phyloP scores from a whole-genome alignment of 1,284 basidiomycete species.

The Melampsora larici-populina region DNA sequence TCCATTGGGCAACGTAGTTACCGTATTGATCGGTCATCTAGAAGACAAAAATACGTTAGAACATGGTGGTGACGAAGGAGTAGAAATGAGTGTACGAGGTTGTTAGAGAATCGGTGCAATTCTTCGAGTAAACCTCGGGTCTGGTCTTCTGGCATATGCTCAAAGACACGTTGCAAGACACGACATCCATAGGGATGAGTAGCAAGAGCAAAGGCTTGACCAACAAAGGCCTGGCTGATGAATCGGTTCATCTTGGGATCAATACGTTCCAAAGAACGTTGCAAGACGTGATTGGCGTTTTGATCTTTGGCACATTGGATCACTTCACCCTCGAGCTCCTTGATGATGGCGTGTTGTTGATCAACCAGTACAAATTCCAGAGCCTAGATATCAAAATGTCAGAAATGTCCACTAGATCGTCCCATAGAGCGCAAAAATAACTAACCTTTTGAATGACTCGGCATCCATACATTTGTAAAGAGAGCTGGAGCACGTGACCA shows the following conservation, averaged over 20 bases:
- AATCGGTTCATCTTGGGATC: constrained; percentile 72
- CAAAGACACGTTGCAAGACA: constrained; percentile 88
- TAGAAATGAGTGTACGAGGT: constrained; percentile 55
- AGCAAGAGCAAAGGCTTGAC: constrained; percentile 77
- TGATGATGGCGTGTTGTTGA: constrained; percentile 71
- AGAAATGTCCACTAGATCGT: constrained; percentile 1
- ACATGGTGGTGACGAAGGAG: background rate
- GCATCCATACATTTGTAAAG: constrained; percentile 93
- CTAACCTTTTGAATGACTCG: constrained; percentile 57
- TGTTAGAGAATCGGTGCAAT: constrained; percentile 67
- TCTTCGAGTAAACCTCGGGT: constrained; percentile 77
- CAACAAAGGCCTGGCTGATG: constrained; percentile 68
- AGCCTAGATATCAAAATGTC: constrained; percentile 60
- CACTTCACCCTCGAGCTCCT: constrained; percentile 76
- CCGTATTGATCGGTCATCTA: constrained; percentile 56
- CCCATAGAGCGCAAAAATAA: background rate
- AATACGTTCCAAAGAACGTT: constrained; percentile 79
- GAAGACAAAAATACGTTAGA: background rate
- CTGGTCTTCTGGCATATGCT: constrained; percentile 67
- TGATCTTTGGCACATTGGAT: constrained; percentile 85
- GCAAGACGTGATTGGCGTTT: constrained; percentile 92
- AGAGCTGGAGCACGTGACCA: constrained; percentile 71
- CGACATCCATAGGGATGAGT: constrained; percentile 92
- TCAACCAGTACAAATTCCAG: constrained; percentile 74
- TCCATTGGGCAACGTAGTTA: constrained; percentile 69